A percentile compares a stretch with the other conserved stretches of the same genome.
These are phyloP conservation scores for Phycomyces blakesleeanus DNA, from an alignment of 192 early-diverging fungal species.

Conservation along the genomic window DNA sequence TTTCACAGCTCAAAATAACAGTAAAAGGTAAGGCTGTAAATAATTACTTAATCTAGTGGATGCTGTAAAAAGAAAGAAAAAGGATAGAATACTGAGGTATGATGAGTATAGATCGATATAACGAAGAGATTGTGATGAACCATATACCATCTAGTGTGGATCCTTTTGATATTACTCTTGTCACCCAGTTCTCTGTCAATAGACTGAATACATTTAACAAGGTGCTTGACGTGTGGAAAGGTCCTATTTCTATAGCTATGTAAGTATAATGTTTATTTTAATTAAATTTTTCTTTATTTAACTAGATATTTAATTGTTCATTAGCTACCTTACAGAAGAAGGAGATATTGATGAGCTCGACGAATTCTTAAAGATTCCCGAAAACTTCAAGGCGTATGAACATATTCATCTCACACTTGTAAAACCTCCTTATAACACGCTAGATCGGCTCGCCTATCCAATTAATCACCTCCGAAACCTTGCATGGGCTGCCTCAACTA, in stretches of 20 bases:
- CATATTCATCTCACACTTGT: constrained; percentile 33
- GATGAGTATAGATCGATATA: not conserved
- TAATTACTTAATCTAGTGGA: not conserved
- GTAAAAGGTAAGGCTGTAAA: not conserved
- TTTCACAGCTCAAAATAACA: not conserved
- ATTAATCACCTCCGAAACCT: constrained; percentile 52
- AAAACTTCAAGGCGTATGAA: constrained; percentile 20
- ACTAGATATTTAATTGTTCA: not conserved
- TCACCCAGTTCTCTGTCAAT: constrained; percentile 53
- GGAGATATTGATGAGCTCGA: constrained; percentile 37
- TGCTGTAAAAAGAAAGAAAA: too few species aligned
- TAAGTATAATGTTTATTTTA: constrained; percentile 9
- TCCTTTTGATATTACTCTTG: constrained; percentile 34
- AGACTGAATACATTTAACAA: constrained; percentile 43
- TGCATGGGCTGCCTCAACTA: constrained; percentile 33
- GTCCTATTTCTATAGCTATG: constrained; percentile 47
- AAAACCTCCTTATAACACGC: constrained; percentile 41
- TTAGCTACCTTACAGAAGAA: constrained; percentile 42
- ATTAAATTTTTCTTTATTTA: not conserved
- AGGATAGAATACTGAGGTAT: too few species aligned
- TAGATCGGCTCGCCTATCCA: constrained; percentile 40
- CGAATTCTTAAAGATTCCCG: constrained; percentile 32
- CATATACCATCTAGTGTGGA: too few species aligned
- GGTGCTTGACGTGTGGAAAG: constrained; percentile 40
- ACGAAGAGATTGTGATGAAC: not conserved